Evolutionary conservation across 1,284 basidiomycete species (phyloP).

Genomic region (Leccinum subrobustum): DNA sequence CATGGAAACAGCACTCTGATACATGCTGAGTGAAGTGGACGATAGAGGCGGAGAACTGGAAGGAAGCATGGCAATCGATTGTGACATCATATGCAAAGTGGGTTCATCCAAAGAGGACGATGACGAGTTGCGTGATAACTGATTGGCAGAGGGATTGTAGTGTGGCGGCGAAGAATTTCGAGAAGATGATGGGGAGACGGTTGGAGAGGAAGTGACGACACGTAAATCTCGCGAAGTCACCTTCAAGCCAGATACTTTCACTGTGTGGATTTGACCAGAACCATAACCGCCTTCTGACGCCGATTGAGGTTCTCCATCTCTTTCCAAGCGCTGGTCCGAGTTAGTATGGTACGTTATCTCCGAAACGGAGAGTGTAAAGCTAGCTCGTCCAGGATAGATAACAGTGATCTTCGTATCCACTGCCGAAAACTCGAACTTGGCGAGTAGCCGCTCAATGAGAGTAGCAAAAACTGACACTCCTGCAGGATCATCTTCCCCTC

Average conservation of each 20-base stretch:
- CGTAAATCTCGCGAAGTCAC: slow-evolving; percentile 45
- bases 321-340: slow-evolving; percentile 7
- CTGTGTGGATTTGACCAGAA: slow-evolving; percentile 36
- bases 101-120: slow-evolving; percentile 61
- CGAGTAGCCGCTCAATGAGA: slow-evolving; percentile 80
- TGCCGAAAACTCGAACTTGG: slow-evolving; percentile 79
- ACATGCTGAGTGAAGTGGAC: slow-evolving; percentile 59
- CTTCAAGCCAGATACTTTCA: slow-evolving; percentile 51
- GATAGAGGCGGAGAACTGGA: slow-evolving; percentile 44
- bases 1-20: slow-evolving; percentile 70
- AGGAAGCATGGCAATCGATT: slow-evolving; percentile 64
- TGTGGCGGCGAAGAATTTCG: slow-evolving; percentile 31
- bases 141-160: slow-evolving; percentile 24
- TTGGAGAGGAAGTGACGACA: slow-evolving; percentile 23
- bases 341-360: slow-evolving; percentile 56
- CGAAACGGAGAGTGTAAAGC: slow-evolving; percentile 57
- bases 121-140: slow-evolving; percentile 43
- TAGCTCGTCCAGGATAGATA: slow-evolving; percentile 59
- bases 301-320: slow-evolving; percentile 26
- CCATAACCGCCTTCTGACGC: slow-evolving; percentile 18
- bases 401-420: slow-evolving; percentile 66
- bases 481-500: slow-evolving; percentile 55
- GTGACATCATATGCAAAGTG: slow-evolving; percentile 66
- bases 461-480: slow-evolving; percentile 84
- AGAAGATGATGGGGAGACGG: slow-evolving; percentile 1